Evolutionary conservation across 345 rosid genomes (phyloP).

Genomic region (Eucalyptus cloeziana): DNA sequence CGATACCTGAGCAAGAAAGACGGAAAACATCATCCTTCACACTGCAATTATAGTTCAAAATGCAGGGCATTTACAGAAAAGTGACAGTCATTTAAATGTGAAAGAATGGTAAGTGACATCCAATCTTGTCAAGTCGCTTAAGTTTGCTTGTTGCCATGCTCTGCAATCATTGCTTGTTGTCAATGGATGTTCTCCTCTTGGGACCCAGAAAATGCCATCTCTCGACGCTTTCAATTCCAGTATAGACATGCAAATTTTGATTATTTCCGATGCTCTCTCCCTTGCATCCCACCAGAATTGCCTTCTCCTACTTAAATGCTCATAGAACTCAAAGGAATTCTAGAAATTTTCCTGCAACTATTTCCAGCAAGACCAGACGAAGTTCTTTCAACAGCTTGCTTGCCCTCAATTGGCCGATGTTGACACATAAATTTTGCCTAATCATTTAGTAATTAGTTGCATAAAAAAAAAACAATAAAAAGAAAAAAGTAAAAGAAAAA

Average conservation of each 20-base stretch:
- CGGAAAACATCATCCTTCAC: neutral
- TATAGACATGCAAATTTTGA: slow-evolving; percentile 58
- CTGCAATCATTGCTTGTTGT: slow-evolving; percentile 38
- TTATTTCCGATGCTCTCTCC: slow-evolving; percentile 63
- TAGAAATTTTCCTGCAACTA: slow-evolving; percentile 33
- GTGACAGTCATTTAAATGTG: slow-evolving; percentile 40
- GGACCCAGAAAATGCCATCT: slow-evolving; percentile 56
- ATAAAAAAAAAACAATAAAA: too few species aligned
- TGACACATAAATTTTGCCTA: too few species aligned
- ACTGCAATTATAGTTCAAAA: neutral
- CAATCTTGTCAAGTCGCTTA: slow-evolving; percentile 50
- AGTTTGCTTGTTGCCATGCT: slow-evolving; percentile 69
- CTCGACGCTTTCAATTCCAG: slow-evolving; percentile 83
- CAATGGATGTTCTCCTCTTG: slow-evolving; percentile 31
- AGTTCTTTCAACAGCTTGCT: slow-evolving; percentile 58
- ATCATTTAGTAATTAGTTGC: too few species aligned
- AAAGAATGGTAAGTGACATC: slow-evolving; percentile 66
- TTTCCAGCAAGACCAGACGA: slow-evolving; percentile 38
- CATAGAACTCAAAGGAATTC: slow-evolving; percentile 78
- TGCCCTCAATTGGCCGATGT: slow-evolving; percentile 42
- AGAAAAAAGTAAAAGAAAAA: too few species aligned
- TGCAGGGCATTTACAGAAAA: neutral
- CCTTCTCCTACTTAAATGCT: slow-evolving; percentile 56
- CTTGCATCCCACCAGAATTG: slow-evolving; percentile 60
- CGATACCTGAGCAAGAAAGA: slow-evolving; percentile 29